Base-by-base conservation (phyloP, 2,329 filamentous ascomycete genomes). In the Thermothelomyces thermophilus region DNA sequence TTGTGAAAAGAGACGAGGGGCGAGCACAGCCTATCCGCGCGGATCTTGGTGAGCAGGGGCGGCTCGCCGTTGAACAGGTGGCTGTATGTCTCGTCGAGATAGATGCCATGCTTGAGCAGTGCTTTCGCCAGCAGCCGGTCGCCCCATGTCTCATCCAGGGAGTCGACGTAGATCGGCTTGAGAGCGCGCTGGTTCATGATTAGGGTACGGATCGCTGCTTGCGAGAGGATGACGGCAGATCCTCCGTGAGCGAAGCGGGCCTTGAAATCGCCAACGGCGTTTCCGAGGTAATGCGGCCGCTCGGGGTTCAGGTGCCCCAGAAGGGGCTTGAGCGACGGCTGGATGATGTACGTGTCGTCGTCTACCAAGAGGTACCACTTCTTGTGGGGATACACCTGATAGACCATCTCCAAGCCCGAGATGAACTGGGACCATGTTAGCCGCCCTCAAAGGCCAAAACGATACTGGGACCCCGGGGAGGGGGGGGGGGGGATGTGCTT, bases 351-450 rank as follows among this genome's bases (percentile, higher is more conserved):
- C 1, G 75, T 80, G 59, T 81, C 77, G 61, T 80, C 77, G 62
- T 80, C 77, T 13, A 77, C 62, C 55, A 80, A 72, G 53, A 80
- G 62, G 58, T 79, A 80, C 77, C 77, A 80, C 60, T 77, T 77
- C 65, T 79, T 80, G 53, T 68, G 62, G 0, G 76, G 77, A 59
- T 79, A 66, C 14, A 64, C 67, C 34, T 67, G 63, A 65, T 73
- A 77, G 17, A 73, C 67, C 53, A 76, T 69, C 56, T 79, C 74
- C 56, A 81, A 71, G 37, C 75, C 73, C 35, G 75, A 71, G 45
- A 80, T 71, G 59, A 79, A 79, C 76, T 79, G 52, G 13, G 16
- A 1, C 13, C 40, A 5, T 2, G 48, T 36, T 14, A 31, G 44
- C 24, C 0, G 3, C 20, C 9, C 20, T 13, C 24, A 16, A 14